phyloP scores from a whole-genome alignment of 331 rosid species.

The Stylosanthes scabra region DNA sequence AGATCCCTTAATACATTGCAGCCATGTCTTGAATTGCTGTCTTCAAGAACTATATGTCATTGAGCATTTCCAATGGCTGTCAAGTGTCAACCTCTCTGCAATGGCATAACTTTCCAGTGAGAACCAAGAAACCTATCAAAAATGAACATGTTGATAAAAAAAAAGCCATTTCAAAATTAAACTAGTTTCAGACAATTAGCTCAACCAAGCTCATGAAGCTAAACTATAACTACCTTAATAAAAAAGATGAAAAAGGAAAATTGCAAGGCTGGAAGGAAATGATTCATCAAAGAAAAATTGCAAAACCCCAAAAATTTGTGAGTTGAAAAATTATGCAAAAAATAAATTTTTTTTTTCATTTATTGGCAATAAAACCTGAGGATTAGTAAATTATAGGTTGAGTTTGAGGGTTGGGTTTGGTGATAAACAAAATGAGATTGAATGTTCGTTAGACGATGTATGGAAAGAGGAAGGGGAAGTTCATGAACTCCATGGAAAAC shows the following conservation, averaged over 20 bases:
- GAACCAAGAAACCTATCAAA: too few relatives aligned
- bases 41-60: background rate
- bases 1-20: background rate
- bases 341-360: too few relatives aligned
- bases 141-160: background rate
- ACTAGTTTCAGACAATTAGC: too few relatives aligned
- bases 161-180: background rate
- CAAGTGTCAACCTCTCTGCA: background rate
- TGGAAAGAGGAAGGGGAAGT: slow-evolving; percentile 31
- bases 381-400: background rate
- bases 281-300: too few relatives aligned
- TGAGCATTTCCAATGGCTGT: background rate
- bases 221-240: too few relatives aligned
- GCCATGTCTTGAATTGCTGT: background rate
- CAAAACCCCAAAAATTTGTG: background rate
- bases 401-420: background rate
- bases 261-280: too few relatives aligned
- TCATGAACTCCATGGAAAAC: background rate
- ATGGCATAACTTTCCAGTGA: too few relatives aligned
- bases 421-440: background rate
- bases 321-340: background rate
- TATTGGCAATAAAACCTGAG: background rate
- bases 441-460: slow-evolving; percentile 28
- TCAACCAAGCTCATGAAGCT: too few relatives aligned
- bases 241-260: too few relatives aligned